Evolutionary conservation across 768 basidiomycete species (phyloP), one percentile per base, ranked within the genome.

Genomic region (Suillus decipiens): DNA sequence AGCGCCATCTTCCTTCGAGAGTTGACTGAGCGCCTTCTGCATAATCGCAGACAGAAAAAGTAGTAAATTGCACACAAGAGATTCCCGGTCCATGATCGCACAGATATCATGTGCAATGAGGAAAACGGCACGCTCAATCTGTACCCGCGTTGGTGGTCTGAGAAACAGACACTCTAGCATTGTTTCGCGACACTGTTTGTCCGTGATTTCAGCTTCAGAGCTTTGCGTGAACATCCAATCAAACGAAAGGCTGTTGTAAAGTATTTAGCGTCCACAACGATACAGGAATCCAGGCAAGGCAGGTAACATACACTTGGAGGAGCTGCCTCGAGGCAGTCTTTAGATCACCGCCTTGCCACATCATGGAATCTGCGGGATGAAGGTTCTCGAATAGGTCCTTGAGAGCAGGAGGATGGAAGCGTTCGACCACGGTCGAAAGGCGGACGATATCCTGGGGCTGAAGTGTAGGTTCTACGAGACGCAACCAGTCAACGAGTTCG

Each of bases 401-500:
- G 7, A 89, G 50, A 0, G 81, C 77, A 0, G 81, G 77, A 1
- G 72, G 68, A 63, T 86, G 71, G 19, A 86, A 73, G 24, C 75
- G 76, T 14, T 71, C 66, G 34, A 89, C 65, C 0, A 80, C 71
- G 1, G 61, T 61, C 0, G 77, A 69, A 2, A 89, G 69, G 7
- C 81, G 80, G 24, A 65, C 69, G 22, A 88, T 69, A 54, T 86
- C 79, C 0, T 67, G 64, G 1, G 74, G 14, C 15, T 70, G 67
- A 5, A 84, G 66, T 1, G 73, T 67, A 33, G 72, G 69, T 15
- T 78, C 77, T 2, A 79, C 68, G 1, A 89, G 73, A 41, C 89
- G 84, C 37, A 88, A 62, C 82, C 83, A 86, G 66, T 89, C 88
- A n/a, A 90, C 77, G 0, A 91, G 75, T 58, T 86, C 84, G 50